Evolutionary conservation across 2,329 filamentous ascomycete species (phyloP), one percentile per base, ranked within the genome.

Genomic region (Sphaerulina musiva): DNA sequence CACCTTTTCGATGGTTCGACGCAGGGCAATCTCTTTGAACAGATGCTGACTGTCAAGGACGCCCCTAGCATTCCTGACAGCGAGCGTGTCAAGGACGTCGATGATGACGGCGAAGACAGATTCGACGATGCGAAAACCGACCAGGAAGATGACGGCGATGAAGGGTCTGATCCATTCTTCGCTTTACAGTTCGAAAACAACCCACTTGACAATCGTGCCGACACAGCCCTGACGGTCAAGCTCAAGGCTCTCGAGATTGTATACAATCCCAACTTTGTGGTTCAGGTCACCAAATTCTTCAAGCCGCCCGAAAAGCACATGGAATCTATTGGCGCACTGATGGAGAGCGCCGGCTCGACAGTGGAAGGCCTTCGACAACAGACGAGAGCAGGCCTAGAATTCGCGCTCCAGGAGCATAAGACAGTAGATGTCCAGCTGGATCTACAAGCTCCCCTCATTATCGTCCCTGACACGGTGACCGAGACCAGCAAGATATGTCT

Each of bases 1-100:
- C 85, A 93, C 54, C 84, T 98, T 62, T 96, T 96, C 61, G 93
- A 99, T 69, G 93, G 93, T 51, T 97, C 92, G 0, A 98, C 93
- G 0, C 83, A 89, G 40, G 86, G 91, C 53, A 96, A 87, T 60
- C 76, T 96, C 29, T 98, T 91, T 67, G 89, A 91, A 14, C 92
- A 98, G 68, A 96, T 98, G 64, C 89, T 98, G 54, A 85, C 86
- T 10, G 90, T 98, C 70, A 99, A 98, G 70, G 90, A 95, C 70
- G 87, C 87, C 0, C 83, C 86, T 12, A 73, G 74, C 3, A 72
- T 81, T 29, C 72, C 76, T 3, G 76, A 79, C 57, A 74, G 78
- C 46, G 68, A 73, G 59, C 72, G 74, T 3, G 70, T 78, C 38
- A 68, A 76, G 56, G 76, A 79, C 58, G 67, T 78, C 14, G 72